Conservation (phyloP, 2,329 filamentous ascomycete genomes). For the Claviceps sp. region DNA sequence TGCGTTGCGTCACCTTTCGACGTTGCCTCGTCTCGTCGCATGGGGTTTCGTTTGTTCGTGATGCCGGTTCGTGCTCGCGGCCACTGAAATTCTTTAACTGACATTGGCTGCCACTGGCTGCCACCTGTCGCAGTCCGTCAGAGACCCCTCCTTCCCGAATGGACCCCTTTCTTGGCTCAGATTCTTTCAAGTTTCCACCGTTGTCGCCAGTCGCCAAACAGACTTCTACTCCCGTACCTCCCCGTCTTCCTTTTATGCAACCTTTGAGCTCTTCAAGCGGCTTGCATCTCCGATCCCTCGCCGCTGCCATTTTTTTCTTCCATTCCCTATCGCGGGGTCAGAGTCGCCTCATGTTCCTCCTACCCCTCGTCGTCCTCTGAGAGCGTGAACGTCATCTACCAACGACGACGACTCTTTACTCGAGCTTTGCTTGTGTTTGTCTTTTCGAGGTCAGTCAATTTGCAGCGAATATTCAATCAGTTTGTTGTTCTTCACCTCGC, state of each 20-base stretch:
- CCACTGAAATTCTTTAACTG: no score
- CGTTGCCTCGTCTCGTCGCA: no score
- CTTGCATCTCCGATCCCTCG: background rate
- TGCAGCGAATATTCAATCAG: background rate
- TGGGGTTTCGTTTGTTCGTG: no score
- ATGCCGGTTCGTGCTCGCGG: no score
- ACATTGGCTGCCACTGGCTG: no score
- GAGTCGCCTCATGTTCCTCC: slow-evolving; percentile 4
- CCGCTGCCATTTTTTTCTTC: background rate
- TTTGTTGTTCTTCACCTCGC: slow-evolving; percentile 2
- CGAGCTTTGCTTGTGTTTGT: background rate
- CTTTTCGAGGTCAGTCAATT: slow-evolving; percentile 8
- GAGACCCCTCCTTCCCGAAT: slow-evolving; percentile 4
- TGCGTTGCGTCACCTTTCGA: no score
- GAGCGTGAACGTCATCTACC: background rate
- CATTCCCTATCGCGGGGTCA: background rate
- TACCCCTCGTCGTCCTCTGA: background rate
- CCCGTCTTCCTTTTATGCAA: slow-evolving; percentile 4
- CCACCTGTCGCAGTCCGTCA: background rate
- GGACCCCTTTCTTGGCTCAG: slow-evolving; percentile 4
- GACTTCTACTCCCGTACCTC: background rate
- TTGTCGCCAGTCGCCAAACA: background rate
- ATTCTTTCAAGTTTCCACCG: background rate
- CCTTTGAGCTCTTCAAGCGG: slow-evolving; percentile 1
- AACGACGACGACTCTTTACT: background rate